Conservation (phyloP, 2,329 filamentous ascomycete species). For the Hymenoscyphus repandus region DNA sequence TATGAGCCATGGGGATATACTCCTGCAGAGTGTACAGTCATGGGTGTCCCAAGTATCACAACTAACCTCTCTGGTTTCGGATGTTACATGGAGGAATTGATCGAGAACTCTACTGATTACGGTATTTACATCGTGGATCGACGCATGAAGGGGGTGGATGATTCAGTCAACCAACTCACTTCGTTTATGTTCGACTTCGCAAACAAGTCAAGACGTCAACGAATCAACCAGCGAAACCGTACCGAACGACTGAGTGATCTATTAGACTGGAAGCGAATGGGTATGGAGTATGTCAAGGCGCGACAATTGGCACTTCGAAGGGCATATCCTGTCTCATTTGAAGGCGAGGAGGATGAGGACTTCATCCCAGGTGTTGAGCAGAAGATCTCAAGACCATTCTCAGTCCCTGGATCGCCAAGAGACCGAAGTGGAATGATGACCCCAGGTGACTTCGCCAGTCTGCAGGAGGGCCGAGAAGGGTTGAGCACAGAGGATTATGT, state of each 20-base stretch:
- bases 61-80: slow-evolving; percentile 97
- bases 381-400: slow-evolving; percentile 93
- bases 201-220: slow-evolving; percentile 87
- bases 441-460: slow-evolving; percentile 90
- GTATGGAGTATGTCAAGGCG: slow-evolving; percentile 98
- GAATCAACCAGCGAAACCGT: slow-evolving; percentile 97
- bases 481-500: slow-evolving; percentile 96
- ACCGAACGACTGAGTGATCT: slow-evolving; percentile 93
- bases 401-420: slow-evolving; percentile 85
- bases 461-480: slow-evolving; percentile 91
- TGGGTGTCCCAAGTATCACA: slow-evolving; percentile 97
- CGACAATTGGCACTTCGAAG: slow-evolving; percentile 85
- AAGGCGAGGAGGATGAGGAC: slow-evolving; percentile 73
- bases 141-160: slow-evolving; percentile 89
- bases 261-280: slow-evolving; percentile 99
- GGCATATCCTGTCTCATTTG: slow-evolving; percentile 85
- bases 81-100: slow-evolving; percentile 99
- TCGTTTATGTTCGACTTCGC: slow-evolving; percentile 93
- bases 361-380: slow-evolving; percentile 90
- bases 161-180: slow-evolving; percentile 92
- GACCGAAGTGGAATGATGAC: slow-evolving; percentile 98
- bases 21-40: slow-evolving; percentile 95
- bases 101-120: slow-evolving; percentile 96
- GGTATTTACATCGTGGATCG: slow-evolving; percentile 99
- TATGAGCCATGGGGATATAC: slow-evolving; percentile 99